Evolutionary conservation across 257 asterid genomes (phyloP), one percentile per base, ranked within the genome.

Genomic region (Salvia hispanica): DNA sequence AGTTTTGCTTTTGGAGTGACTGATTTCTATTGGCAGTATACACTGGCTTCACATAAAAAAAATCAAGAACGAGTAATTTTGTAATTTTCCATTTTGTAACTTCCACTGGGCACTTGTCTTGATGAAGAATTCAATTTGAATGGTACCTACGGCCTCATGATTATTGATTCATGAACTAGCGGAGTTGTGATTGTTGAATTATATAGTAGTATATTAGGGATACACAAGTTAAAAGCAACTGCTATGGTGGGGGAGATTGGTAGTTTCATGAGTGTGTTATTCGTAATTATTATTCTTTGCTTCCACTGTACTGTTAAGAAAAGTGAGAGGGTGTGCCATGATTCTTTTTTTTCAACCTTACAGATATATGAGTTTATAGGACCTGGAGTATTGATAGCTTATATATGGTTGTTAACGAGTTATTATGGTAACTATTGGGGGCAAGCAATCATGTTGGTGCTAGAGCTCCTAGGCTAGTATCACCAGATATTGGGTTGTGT

Each of bases 281-380:
- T n/a, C n/a, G 42, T 70, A 54, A 60, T 39, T 37, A n/a, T 33
- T 48, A 51, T 64, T 48, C 37, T 48, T 31, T 7, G 45, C 48
- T 21, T 62, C 21, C 51, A 8, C 40, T 13, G 0, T 47, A 51
- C 18, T 18, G 59, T 64, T 45, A 28, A 28, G 64, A 33, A 13
- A 43, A 53, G 44, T 11, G 10, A 31, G 44, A 8, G 55, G 64
- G 12, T 21, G 25, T 40, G 51, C 7, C 52, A 9, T 64, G 47
- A n/a, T 33, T n/a, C n/a, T n/a, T 4, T 16, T 9, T 18, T 52
- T 31, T 34, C 47, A 48, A 4, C 34, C 55, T 9, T 9, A 7
- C 4, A 31, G 47, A 48, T 15, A 33, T 25, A 21, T 13, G 46
- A 31, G 37, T 43, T 57, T 48, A 42, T 44, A 9, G 16, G 40